Evolutionary conservation across 2,329 filamentous ascomycete genomes (phyloP), one percentile per base, ranked within the genome.

Genomic region (Clathrospora elynae): DNA sequence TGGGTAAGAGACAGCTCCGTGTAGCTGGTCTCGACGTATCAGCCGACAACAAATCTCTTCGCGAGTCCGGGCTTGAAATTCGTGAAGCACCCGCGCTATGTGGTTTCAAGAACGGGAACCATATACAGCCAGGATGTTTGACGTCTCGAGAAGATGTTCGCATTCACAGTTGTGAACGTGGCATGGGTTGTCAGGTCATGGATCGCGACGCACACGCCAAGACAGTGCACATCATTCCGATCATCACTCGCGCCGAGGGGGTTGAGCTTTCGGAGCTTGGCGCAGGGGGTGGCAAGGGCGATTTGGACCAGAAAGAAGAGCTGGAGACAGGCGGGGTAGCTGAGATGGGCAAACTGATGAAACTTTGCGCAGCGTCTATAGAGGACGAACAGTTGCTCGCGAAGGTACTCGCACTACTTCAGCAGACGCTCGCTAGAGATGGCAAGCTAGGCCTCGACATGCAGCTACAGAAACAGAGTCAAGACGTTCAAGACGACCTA

Each of bases 161-260:
- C 2, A 75, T 97, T 5, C 92, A 97, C 67, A 95, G 89, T 60
- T 96, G 92, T 56, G 90, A 95, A 60, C 85, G 82, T 50, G 87
- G 84, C 0, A 81, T 79, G 46, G 76, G 78, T 14, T 90, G 86
- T 54, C 60, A 72, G 0, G 71, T 77, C 0, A 54, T 84, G 35
- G 72, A 72, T 24, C 64, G 75, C 73, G 54, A 75, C 64, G 5
- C 64, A 71, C 1, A 64, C 13, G 41, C 46, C 7, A 75, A 79
- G 0, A 79, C 87, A 0, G 85, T 96, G 5, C 85, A 81, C 61
- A 92, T 96, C 38, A 82, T 82, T 5, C 91, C 91, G 0, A 84
- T 96, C 28, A 79, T 96, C 11, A 83, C 84, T 4, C 83, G 85
- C 18, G 71, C 80, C 4, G 70, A 80, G 37, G 87, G 86, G 6